Evolutionary conservation across 2,329 filamentous ascomycete genomes (phyloP), one percentile per base, ranked within the genome.

Genomic region (Talaromyces funiculosus): DNA sequence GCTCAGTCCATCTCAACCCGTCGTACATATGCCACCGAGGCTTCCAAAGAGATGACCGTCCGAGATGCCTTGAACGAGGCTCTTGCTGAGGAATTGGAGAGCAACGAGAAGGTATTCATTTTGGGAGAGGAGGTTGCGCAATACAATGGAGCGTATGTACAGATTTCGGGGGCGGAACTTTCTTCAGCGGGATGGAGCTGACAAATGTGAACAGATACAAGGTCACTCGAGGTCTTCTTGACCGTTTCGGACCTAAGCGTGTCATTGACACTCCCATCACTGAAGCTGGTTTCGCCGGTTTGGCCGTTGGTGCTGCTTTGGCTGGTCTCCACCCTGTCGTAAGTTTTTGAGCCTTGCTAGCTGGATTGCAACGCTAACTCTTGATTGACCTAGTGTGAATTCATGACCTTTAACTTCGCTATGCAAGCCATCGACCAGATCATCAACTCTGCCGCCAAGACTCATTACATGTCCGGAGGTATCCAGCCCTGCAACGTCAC

Each of bases 341-440:
- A 82, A 83, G 90, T 85, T 37, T 53, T 59, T 26, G 63, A 18
- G 3, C 2, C 31, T 16, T 18, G 0, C 12, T 33, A 4, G 9
- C 10, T 33, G 1, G 3, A 3, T 29, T 47, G 7, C 26, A 3
- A 31, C 22, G 5, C 47, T 54, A 40, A 38, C 26, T 1, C 16
- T 14, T 9, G n/a, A 40, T 10, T 38, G 20, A 49, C 64, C 3
- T 64, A 94, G 90, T 94, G 90, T 85, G 94, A 99, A 82, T 99
- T 99, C 85, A 99, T 99, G 94, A 99, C 94, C 73, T 97, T 96
- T 87, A 99, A 99, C 86, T 97, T 97, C 76, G 93, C 94, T 78
- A 99, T 99, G 94, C 94, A 99, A 82, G 91, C 94, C 75, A 99
- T 99, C 78, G 94, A 99, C 78, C 94, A 99, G 78, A 90, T 99